Evolutionary conservation across 73 alveolate species (phyloP).

Genomic region (Paramecium caudatum): DNA sequence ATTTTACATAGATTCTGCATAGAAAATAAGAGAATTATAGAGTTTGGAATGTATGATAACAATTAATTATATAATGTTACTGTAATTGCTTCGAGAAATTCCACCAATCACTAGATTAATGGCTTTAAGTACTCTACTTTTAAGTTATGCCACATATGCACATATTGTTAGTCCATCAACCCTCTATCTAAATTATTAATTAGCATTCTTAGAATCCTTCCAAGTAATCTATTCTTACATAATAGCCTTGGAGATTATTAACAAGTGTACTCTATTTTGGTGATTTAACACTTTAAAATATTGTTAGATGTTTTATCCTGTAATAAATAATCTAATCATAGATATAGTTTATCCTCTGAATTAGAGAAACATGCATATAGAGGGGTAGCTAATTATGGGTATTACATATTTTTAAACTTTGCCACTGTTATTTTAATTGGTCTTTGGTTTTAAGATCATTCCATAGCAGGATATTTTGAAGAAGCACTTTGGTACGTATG

Average conservation of each 20-base stretch:
- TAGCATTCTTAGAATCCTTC: slow-evolving; percentile 39
- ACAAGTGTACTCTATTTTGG: slow-evolving; percentile 57
- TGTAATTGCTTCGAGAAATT: slow-evolving; percentile 15
- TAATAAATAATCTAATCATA: neutral
- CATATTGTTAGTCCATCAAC: slow-evolving; percentile 31
- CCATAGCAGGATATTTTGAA: slow-evolving; percentile 42
- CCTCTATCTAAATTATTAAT: slow-evolving; percentile 30
- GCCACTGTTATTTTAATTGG: neutral
- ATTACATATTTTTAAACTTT: neutral
- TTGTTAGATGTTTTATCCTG: slow-evolving; percentile 44
- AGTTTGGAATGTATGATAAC: slow-evolving; percentile 36
- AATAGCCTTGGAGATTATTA: slow-evolving; percentile 53
- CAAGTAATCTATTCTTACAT: neutral
- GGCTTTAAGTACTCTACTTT: neutral
- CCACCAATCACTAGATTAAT: slow-evolving; percentile 45
- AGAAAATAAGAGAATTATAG: slow-evolving; percentile 40
- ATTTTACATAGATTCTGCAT: neutral
- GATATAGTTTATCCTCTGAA: neutral
- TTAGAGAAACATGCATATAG: slow-evolving; percentile 34
- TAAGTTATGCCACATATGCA: slow-evolving; percentile 37
- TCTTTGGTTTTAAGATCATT: slow-evolving; percentile 4
- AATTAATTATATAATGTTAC: slow-evolving; percentile 24
- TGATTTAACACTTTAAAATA: neutral
- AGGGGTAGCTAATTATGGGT: slow-evolving; percentile 21
- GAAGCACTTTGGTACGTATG: slow-evolving; percentile 34